phyloP scores from a whole-genome alignment of 371 early-diverging fungal species.

The Mortierella sp. region DNA sequence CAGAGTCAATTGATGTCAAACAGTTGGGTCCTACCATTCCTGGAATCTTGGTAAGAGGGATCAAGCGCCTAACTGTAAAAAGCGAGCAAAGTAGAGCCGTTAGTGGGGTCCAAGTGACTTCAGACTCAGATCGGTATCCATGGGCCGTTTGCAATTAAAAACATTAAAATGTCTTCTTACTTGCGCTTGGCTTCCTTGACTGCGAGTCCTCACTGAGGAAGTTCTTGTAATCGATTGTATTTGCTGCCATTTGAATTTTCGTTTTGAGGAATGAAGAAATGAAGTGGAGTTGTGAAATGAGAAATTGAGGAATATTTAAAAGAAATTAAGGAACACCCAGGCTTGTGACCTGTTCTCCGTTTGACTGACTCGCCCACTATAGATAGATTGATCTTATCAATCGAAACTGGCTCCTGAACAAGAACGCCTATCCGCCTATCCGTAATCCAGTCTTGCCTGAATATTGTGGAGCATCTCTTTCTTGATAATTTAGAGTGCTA shows the following conservation, averaged over 20 bases:
- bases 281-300: not conserved
- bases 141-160: not conserved
- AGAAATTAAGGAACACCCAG: too few species aligned
- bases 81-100: too few species aligned
- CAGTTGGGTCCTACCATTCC: slow-evolving; percentile 57
- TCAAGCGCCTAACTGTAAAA: slow-evolving; percentile 49
- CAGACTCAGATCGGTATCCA: too few species aligned
- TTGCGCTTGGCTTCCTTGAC: slow-evolving; percentile 60
- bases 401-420: too few species aligned
- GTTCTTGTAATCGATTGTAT: slow-evolving; percentile 51
- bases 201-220: slow-evolving; percentile 59
- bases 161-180: slow-evolving; percentile 31
- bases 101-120: too few species aligned
- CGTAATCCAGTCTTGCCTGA: too few species aligned
- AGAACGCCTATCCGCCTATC: too few species aligned
- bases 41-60: slow-evolving; percentile 55
- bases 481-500: too few species aligned
- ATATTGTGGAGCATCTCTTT: too few species aligned
- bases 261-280: slow-evolving; percentile 1
- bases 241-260: slow-evolving; percentile 6
- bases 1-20: not conserved
- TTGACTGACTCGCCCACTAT: too few species aligned
- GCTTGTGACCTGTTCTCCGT: too few species aligned
- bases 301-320: not conserved
- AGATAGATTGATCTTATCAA: too few species aligned